A percentile compares a stretch with the other conserved stretches of the same genome.
phyloP scores from a whole-genome alignment of 2,329 filamentous ascomycete species.

The Ophiostoma ips region DNA sequence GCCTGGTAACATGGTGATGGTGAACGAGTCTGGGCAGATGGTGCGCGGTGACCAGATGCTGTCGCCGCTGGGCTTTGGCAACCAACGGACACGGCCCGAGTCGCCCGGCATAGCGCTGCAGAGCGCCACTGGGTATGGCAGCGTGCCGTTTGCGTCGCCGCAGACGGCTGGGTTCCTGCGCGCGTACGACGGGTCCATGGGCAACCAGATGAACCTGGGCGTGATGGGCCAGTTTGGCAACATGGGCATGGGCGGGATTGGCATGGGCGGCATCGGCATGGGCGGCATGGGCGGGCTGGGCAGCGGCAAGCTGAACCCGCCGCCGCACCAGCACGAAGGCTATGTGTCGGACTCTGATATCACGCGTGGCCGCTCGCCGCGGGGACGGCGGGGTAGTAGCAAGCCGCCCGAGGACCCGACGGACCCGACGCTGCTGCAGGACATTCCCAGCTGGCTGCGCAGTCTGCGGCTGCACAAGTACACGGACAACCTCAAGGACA shows the following conservation, averaged over 20 bases:
- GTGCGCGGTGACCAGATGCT: constrained; percentile 75
- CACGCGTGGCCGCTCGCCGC: constrained; percentile 75
- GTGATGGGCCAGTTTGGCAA: constrained; percentile 20
- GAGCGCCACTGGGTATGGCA: constrained; percentile 40
- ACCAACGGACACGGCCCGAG: constrained; percentile 70
- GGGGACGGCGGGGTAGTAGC: constrained; percentile 82
- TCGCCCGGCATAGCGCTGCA: constrained; percentile 83
- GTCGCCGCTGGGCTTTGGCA: constrained; percentile 52
- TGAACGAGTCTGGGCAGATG: constrained; percentile 83
- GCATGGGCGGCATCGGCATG: constrained; percentile 27
- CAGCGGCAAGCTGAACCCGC: neutral
- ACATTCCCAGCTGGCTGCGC: constrained; percentile 91
- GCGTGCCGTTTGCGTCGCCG: constrained; percentile 66
- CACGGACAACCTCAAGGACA: constrained; percentile 92
- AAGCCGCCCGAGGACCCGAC: constrained; percentile 98
- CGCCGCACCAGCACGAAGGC: constrained; percentile 44
- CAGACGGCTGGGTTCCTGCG: constrained; percentile 91
- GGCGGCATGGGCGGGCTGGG: neutral
- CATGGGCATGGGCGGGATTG: neutral
- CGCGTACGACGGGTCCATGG: constrained; percentile 63
- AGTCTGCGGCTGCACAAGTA: constrained; percentile 96
- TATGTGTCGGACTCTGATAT: constrained; percentile 93
- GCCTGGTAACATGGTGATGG: constrained; percentile 74
- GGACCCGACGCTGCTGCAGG: constrained; percentile 75
- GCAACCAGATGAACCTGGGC: constrained; percentile 33